Base-by-base conservation (phyloP, 2,329 filamentous ascomycete genomes). In the Diplodia mutila region DNA sequence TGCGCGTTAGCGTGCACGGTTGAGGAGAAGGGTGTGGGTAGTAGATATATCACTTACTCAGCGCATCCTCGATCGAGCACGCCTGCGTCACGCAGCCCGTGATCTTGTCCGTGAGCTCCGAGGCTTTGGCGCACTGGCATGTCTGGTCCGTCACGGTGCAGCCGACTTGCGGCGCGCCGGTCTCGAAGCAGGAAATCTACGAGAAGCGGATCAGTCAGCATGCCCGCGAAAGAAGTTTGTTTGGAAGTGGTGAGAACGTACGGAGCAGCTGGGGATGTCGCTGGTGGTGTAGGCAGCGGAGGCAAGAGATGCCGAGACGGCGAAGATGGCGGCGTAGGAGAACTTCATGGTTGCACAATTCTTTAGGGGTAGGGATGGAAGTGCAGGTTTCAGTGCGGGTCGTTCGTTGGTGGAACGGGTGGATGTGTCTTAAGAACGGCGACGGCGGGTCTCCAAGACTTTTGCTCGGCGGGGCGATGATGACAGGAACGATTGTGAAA, bases 61-160 rank as follows among this genome's bases (percentile, higher is more conserved):
- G 73, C 57, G 78, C 69, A 6, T 83, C 80, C 1, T 71, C 70
- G 7, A 74, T 69, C 4, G 73, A 74, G 76, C 82, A 83, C 52
- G 71, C 71, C 37, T 68, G 67, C 37, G 78, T 77, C 21, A 81
- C 71, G 71, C 82, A 84, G 2, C 70, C 69, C 3, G 77, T 73
- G 81, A 79, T 85, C 65, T 76, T 71, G 16, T 74, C 70, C 34
- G 72, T 72, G 70, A 83, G 79, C 39, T 70, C 72, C 25, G 74
- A 68, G 48, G 78, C 79, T 9, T 76, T 80, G 3, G 79, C 84
- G 79, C 85, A 87, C 72, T 85, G 84, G 80, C 86, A 88, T 61
- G 73, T 75, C 52, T 78, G 73, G 75, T 88, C 84, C 53, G 76
- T 79, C 67, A 81, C 68, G 16, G 68, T 70, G 75, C 85, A 88